A percentile compares a stretch with the other conserved stretches of the same genome.
phyloP scores from a whole-genome alignment of 2,329 filamentous ascomycete genomes.

The Albifimbria verrucaria region DNA sequence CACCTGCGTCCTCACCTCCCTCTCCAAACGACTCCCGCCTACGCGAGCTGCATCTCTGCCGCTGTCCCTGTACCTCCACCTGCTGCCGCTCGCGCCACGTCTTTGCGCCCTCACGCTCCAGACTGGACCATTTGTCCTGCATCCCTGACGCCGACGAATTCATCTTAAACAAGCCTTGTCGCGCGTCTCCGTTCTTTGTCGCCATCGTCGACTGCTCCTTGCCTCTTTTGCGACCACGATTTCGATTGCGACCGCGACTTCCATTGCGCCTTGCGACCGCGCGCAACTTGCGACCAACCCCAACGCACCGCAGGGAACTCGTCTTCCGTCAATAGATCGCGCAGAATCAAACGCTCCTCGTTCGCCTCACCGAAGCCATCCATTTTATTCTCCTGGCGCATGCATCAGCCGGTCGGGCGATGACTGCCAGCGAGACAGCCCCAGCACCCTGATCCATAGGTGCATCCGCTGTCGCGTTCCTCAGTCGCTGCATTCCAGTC shows the following conservation, averaged over 20 bases:
- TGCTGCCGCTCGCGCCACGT: background rate
- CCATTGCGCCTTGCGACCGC: conserved; percentile 7
- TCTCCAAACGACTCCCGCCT: background rate
- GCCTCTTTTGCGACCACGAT: background rate
- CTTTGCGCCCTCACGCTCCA: background rate
- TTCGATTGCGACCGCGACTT: conserved; percentile 13
- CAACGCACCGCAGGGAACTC: background rate
- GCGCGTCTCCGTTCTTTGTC: background rate
- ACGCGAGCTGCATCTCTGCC: background rate
- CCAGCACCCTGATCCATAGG: conserved; percentile 12
- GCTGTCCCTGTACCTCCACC: background rate
- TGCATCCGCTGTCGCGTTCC: conserved; percentile 21
- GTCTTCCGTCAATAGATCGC: background rate
- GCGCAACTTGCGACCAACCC: conserved; percentile 10
- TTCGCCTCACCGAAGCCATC: too few species aligned
- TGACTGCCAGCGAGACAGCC: conserved; percentile 22
- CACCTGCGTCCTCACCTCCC: background rate
- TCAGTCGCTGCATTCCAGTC: conserved; percentile 21
- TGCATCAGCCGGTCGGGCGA: conserved; percentile 24
- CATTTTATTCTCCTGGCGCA: conserved; percentile 20
- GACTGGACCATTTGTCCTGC: background rate
- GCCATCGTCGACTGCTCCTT: background rate
- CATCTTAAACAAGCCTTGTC: background rate
- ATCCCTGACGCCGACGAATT: background rate
- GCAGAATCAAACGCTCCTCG: too few species aligned